These are phyloP conservation scores for Cytospora chrysosperma DNA, from an alignment of 2,329 filamentous ascomycete species.

Conservation along the genomic window DNA sequence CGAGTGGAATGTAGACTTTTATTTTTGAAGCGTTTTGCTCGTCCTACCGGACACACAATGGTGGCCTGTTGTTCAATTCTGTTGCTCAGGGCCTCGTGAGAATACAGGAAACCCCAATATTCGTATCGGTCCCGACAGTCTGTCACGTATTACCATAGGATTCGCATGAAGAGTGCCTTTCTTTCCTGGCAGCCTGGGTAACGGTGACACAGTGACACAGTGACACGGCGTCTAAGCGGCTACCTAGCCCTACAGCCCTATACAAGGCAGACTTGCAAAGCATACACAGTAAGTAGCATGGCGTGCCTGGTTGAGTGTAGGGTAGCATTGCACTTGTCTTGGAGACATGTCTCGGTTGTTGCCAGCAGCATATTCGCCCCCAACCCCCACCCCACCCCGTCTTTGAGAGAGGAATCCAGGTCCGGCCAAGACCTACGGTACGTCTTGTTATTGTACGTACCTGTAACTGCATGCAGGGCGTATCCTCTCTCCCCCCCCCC, in stretches of 20 bases:
- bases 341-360: background rate
- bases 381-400: background rate
- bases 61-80: background rate
- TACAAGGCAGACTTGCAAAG: slow-evolving; percentile 3
- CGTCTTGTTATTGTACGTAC: background rate
- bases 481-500: background rate
- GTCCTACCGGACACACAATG: background rate
- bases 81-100: background rate
- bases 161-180: background rate
- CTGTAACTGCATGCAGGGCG: background rate
- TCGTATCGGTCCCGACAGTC: background rate
- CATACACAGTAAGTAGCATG: background rate
- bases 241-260: slow-evolving; percentile 5
- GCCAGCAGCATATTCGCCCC: background rate
- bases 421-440: background rate
- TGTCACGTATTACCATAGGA: slow-evolving; percentile 2
- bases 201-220: background rate
- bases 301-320: slow-evolving; percentile 5
- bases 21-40: background rate
- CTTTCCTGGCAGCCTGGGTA: background rate
- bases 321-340: background rate
- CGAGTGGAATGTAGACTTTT: background rate
- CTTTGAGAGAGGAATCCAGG: background rate
- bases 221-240: slow-evolving; percentile 13
- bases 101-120: background rate